A percentile compares a stretch with the other conserved stretches of the same genome.
Evolutionary conservation across 2,329 filamentous ascomycete species (phyloP).

Genomic region (Fonsecaea pedrosoi): DNA sequence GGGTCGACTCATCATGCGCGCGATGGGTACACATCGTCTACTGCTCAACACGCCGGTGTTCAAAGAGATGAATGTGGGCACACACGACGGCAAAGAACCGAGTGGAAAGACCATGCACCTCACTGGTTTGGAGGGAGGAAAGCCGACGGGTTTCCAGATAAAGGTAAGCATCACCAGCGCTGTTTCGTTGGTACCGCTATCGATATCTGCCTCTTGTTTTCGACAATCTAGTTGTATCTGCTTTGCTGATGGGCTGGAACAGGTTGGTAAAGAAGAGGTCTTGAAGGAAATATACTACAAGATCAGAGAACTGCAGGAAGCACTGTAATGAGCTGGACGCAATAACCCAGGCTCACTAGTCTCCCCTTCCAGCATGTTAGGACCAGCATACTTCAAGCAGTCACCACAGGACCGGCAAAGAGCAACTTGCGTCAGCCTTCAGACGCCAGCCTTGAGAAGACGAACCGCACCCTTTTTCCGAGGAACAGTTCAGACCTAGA

Average conservation of each 20-base stretch:
- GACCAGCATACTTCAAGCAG: not conserved
- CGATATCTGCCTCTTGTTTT: not conserved
- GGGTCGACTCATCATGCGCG: slow-evolving; percentile 84
- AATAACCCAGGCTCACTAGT: not conserved
- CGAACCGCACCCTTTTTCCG: not conserved
- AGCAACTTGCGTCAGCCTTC: not conserved
- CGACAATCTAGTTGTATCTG: not conserved
- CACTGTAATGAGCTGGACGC: slow-evolving; percentile 19
- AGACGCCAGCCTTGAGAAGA: not conserved
- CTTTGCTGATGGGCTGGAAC: slow-evolving; percentile 11
- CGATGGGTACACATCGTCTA: slow-evolving; percentile 85
- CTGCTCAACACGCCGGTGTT: slow-evolving; percentile 85
- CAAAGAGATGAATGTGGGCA: slow-evolving; percentile 78
- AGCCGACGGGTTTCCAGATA: slow-evolving; percentile 60
- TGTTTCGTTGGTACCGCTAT: not conserved
- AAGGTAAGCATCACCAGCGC: slow-evolving; percentile 54
- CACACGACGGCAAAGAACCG: slow-evolving; percentile 66
- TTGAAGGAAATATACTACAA: slow-evolving; percentile 56
- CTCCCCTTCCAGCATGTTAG: not conserved
- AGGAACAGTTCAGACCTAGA: no score
- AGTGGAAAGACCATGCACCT: slow-evolving; percentile 74
- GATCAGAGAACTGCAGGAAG: slow-evolving; percentile 43
- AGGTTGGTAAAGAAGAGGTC: slow-evolving; percentile 53
- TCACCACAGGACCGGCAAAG: not conserved
- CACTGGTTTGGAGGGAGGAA: slow-evolving; percentile 62